Base-by-base conservation (phyloP, 1,284 basidiomycete genomes). In the Meripilus lineatus region DNA sequence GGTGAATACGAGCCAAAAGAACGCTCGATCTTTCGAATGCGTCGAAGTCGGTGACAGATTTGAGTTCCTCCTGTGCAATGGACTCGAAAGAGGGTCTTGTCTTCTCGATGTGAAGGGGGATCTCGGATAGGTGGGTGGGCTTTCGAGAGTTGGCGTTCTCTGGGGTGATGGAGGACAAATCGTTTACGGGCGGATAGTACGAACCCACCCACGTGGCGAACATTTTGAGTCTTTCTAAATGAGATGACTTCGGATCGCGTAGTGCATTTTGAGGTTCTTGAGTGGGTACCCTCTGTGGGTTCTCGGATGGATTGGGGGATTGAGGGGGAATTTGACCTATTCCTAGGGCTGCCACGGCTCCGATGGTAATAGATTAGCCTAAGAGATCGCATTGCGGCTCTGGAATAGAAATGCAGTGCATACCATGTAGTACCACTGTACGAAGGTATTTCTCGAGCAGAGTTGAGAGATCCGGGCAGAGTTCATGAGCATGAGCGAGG, bases 371-470 rank as follows among this genome's bases (percentile, higher is more conserved):
- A n/a, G n/a, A n/a, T n/a, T n/a, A n/a, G 21, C 14, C 21, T 5
- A 6, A 18, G 10, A 7, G 15, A 28, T 32, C 11, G 15, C 33
- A 4, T n/a, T 13, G 18, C 5, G 4, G 42, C 17, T n/a, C n/a
- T n/a, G n/a, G 7, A n/a, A 17, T 18, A 33, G 18, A 15, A 32
- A 28, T 5, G 24, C 17, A 43, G 18, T 11, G 33, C 48, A 13
- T 40, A 51, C 52, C 53, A 23, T 44, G 49, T 3, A 54, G n/a
- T 6, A 54, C 32, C 17, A 46, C 26, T 5, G 38, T 45, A 3
- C 53, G 45, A 23, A 54, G 28, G 40, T 52, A 51, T 7, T 14
- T 13, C 8, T 40, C 47, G 1, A 54, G 36, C 5, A 45, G 15
- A 4, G 25, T 30, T 30, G 28, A 28, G 14, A 34, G 30, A 13